A percentile compares a stretch with the other conserved stretches of the same genome.
phyloP scores from a whole-genome alignment of 2,329 filamentous ascomycete species.

The Hymenotorrendiella dingleyae region DNA sequence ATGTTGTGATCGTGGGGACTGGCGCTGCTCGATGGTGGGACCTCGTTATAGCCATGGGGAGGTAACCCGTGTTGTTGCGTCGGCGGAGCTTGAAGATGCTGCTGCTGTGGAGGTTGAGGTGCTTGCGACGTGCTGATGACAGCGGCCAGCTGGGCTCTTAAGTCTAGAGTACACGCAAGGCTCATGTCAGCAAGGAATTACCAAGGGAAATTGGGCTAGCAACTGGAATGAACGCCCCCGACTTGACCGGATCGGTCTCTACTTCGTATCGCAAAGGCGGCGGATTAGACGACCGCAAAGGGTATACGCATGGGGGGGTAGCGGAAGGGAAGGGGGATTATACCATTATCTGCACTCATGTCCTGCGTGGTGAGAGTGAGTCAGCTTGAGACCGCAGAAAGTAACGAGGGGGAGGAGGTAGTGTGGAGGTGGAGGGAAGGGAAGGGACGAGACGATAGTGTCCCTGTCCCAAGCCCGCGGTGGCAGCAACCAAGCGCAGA shows the following conservation, averaged over 20 bases:
- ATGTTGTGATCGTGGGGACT: slow-evolving; percentile 32
- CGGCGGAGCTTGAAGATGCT: slow-evolving; percentile 15
- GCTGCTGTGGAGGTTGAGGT: slow-evolving; percentile 12
- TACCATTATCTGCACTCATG: slow-evolving; percentile 29
- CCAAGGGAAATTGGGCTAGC: no score
- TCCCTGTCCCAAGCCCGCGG: no score
- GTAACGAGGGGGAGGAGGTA: not conserved
- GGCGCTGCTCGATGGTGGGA: slow-evolving; percentile 26
- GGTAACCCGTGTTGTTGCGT: slow-evolving; percentile 8
- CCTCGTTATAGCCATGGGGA: slow-evolving; percentile 30
- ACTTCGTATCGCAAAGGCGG: no score
- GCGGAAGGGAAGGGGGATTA: slow-evolving; percentile 4
- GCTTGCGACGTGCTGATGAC: slow-evolving; percentile 25
- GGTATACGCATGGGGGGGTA: slow-evolving; percentile 5
- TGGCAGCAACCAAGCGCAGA: no score
- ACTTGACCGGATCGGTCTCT: no score
- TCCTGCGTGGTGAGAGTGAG: slow-evolving; percentile 27
- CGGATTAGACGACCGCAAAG: no score
- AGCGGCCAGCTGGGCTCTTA: slow-evolving; percentile 32
- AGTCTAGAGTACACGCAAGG: slow-evolving; percentile 25
- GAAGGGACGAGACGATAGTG: no score
- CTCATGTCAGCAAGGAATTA: slow-evolving; percentile 29
- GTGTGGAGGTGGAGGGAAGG: not conserved
- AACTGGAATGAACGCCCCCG: no score
- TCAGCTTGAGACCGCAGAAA: slow-evolving; percentile 18